Evolutionary conservation across 2,329 filamentous ascomycete species (phyloP).

Genomic region (Exserohilum rostratum): DNA sequence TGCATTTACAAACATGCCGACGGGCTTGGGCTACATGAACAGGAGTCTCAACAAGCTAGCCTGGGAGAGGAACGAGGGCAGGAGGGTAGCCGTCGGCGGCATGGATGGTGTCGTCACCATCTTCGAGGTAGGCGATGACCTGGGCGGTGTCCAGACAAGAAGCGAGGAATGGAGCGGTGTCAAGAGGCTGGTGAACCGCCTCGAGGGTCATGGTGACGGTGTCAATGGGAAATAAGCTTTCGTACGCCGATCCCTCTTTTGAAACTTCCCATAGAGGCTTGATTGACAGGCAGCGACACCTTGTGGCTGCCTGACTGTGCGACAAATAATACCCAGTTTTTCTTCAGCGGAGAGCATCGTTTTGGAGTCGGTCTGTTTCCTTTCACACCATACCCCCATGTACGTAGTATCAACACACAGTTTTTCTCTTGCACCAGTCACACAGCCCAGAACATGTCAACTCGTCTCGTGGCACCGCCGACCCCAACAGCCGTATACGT

Average conservation of each 20-base stretch:
- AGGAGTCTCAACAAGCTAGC: conserved; percentile 92
- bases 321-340: too few species aligned
- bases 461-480: too few species aligned
- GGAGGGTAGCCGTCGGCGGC: conserved; percentile 84
- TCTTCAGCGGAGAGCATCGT: too few species aligned
- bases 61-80: conserved; percentile 91
- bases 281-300: background rate
- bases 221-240: conserved; percentile 30
- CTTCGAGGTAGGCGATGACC: conserved; percentile 84
- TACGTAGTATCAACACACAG: too few species aligned
- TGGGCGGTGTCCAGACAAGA: conserved; percentile 85
- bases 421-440: too few species aligned
- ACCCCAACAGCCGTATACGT: too few species aligned
- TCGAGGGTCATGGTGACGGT: conserved; percentile 59
- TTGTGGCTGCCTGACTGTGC: too few species aligned
- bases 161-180: conserved; percentile 92
- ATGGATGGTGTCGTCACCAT: conserved; percentile 89
- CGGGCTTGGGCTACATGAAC: conserved; percentile 67
- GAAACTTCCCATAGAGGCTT: background rate
- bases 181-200: conserved; percentile 81
- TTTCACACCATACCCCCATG: too few species aligned
- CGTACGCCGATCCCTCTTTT: background rate
- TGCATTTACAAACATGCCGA: conserved; percentile 45
- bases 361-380: too few species aligned
- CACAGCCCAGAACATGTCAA: too few species aligned